phyloP scores from a whole-genome alignment of 2,329 filamentous ascomycete species.

The Lecanicillium sp. region DNA sequence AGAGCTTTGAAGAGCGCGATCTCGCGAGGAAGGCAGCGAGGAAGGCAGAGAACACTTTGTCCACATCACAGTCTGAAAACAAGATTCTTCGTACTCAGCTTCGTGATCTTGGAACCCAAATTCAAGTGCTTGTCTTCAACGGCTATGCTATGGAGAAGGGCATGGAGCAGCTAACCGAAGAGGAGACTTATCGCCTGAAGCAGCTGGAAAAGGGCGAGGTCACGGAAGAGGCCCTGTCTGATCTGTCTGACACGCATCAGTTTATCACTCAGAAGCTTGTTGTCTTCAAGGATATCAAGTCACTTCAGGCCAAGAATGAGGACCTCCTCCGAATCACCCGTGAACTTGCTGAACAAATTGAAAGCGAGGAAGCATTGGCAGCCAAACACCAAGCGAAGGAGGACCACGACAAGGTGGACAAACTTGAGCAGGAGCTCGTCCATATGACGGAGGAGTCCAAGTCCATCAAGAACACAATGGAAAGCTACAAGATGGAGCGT shows the following conservation, averaged over 20 bases:
- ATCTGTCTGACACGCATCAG: slow-evolving; percentile 75
- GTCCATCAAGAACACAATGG: slow-evolving; percentile 72
- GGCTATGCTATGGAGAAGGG: slow-evolving; percentile 76
- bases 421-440: slow-evolving; percentile 62
- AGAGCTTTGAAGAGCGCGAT: slow-evolving; percentile 74
- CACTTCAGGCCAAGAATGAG: slow-evolving; percentile 81
- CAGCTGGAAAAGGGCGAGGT: slow-evolving; percentile 70
- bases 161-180: slow-evolving; percentile 57
- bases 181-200: slow-evolving; percentile 69
- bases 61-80: slow-evolving; percentile 55
- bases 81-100: slow-evolving; percentile 79
- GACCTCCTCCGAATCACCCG: slow-evolving; percentile 76
- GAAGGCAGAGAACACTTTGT: slow-evolving; percentile 67
- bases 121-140: slow-evolving; percentile 86
- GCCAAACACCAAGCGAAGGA: slow-evolving; percentile 54
- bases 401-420: slow-evolving; percentile 65
- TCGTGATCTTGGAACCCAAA: slow-evolving; percentile 79
- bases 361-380: slow-evolving; percentile 75
- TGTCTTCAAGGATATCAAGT: slow-evolving; percentile 75
- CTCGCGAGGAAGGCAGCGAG: slow-evolving; percentile 67
- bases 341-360: slow-evolving; percentile 79
- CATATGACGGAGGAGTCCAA: slow-evolving; percentile 77
- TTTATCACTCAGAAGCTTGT: slow-evolving; percentile 88
- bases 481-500: slow-evolving; percentile 90
- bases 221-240: slow-evolving; percentile 59